These are phyloP conservation scores for Amauroascus verrucosus DNA, from an alignment of 2,329 filamentous ascomycete genomes.

Conservation along the genomic window DNA sequence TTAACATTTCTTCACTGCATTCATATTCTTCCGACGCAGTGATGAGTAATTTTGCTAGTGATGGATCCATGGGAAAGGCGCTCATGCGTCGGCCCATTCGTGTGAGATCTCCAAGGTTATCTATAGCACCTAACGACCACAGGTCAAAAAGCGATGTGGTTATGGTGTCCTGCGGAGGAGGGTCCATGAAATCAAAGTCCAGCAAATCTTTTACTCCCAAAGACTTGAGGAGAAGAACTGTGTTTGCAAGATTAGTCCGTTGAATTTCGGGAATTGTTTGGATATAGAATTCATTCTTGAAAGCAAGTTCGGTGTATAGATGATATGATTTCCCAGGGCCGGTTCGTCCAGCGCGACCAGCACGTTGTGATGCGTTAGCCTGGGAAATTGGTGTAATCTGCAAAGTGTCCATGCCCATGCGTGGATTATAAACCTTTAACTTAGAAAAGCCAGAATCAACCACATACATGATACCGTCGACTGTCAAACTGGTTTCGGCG, in stretches of 20 bases:
- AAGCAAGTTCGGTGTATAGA: conserved; percentile 87
- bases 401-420: conserved; percentile 98
- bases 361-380: conserved; percentile 86
- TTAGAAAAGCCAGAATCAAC: conserved; percentile 95
- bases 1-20: conserved; percentile 96
- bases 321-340: conserved; percentile 93
- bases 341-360: conserved; percentile 85
- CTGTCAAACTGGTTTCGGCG: conserved; percentile 92
- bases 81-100: conserved; percentile 86
- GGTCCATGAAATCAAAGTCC: conserved; percentile 99
- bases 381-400: conserved; percentile 97
- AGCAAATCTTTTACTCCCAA: conserved; percentile 87
- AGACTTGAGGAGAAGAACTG: conserved; percentile 85
- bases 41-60: conserved; percentile 87
- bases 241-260: conserved; percentile 89
- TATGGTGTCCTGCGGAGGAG: conserved; percentile 93
- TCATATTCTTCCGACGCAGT: conserved; percentile 79
- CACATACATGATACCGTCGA: conserved; percentile 98
- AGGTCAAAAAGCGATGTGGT: conserved; percentile 94
- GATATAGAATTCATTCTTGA: conserved; percentile 90
- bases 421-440: conserved; percentile 95
- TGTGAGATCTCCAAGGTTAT: conserved; percentile 89
- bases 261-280: conserved; percentile 98
- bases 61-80: conserved; percentile 95
- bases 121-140: conserved; percentile 86